A percentile compares a stretch with the other conserved stretches of the same genome.
phyloP scores from a whole-genome alignment of 441 rosid genomes.

The Gossypium schwendimanii region DNA sequence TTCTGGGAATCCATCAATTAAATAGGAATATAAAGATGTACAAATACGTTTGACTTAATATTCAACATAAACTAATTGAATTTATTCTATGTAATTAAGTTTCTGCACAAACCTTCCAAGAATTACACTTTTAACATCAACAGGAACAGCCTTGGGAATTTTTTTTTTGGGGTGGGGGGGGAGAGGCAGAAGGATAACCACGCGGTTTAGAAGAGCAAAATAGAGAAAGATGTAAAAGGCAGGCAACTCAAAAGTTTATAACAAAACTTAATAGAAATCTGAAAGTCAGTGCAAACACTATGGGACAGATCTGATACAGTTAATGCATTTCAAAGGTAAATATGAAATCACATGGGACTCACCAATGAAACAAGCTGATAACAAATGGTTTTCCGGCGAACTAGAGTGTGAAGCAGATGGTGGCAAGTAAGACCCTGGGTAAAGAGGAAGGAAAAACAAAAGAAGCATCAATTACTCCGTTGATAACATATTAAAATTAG shows the following conservation, averaged over 20 bases:
- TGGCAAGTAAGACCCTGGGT: slow-evolving; percentile 67
- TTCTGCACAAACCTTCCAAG: background rate
- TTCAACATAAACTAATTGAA: background rate
- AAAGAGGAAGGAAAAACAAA: background rate
- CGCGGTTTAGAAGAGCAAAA: background rate
- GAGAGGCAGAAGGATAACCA: background rate
- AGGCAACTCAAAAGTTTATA: slow-evolving; percentile 1
- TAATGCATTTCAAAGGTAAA: background rate
- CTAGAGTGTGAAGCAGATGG: slow-evolving; percentile 79
- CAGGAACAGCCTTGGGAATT: background rate
- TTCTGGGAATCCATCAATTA: background rate
- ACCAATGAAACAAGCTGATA: slow-evolving; percentile 78
- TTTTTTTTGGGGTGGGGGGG: background rate
- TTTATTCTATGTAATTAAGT: background rate
- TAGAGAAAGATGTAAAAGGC: background rate
- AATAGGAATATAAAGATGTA: background rate
- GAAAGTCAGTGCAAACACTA: background rate
- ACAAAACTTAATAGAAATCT: background rate
- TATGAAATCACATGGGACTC: slow-evolving; percentile 24
- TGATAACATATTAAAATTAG: slow-evolving; percentile 2
- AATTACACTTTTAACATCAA: background rate
- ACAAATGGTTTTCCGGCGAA: slow-evolving; percentile 70
- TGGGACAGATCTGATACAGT: background rate
- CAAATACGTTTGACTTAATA: background rate
- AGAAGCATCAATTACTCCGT: background rate